A percentile compares a stretch with the other conserved stretches of the same genome.
Conservation (phyloP, 176 grass and related monocot genomes). For the Avena atlantica region DNA sequence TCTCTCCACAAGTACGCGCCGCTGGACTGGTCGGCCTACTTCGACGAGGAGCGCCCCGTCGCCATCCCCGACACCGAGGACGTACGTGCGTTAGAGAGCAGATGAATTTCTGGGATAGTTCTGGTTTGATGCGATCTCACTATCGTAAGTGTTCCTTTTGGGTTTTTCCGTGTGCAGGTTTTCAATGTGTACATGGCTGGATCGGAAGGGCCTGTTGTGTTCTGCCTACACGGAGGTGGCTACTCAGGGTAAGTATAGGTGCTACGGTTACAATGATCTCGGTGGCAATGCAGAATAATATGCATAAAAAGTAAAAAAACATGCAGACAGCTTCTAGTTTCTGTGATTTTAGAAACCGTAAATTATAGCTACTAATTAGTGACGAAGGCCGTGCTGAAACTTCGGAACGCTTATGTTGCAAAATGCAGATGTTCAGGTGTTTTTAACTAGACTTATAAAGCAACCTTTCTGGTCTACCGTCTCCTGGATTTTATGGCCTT, state of each 20-base stretch:
- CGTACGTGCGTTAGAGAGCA: constrained; percentile 54
- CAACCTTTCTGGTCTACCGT: neutral
- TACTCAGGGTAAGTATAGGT: constrained; percentile 70
- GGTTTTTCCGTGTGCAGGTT: constrained; percentile 37
- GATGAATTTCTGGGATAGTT: neutral
- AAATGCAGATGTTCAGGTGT: neutral
- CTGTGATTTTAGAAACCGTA: neutral
- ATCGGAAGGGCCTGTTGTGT: constrained; percentile 89
- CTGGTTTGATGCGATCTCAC: constrained; percentile 33
- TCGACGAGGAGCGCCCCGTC: constrained; percentile 86
- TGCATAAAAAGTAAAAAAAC: neutral
- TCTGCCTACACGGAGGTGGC: constrained; percentile 95
- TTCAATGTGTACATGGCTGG: constrained; percentile 84
- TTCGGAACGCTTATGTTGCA: neutral
- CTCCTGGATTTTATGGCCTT: neutral
- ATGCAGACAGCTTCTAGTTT: neutral
- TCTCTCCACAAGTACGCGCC: constrained; percentile 84
- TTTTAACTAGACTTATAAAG: neutral
- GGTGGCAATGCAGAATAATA: neutral
- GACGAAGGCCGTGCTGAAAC: neutral
- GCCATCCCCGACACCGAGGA: constrained; percentile 73
- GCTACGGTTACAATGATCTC: neutral
- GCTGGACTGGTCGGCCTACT: constrained; percentile 81
- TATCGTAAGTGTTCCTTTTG: neutral
- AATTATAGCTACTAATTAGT: neutral